Percentiles rank a stretch among this genome's conserved stretches.
Conservation (phyloP, 352 stramenopile genomes). For the Ochromonadaceae sp. region DNA sequence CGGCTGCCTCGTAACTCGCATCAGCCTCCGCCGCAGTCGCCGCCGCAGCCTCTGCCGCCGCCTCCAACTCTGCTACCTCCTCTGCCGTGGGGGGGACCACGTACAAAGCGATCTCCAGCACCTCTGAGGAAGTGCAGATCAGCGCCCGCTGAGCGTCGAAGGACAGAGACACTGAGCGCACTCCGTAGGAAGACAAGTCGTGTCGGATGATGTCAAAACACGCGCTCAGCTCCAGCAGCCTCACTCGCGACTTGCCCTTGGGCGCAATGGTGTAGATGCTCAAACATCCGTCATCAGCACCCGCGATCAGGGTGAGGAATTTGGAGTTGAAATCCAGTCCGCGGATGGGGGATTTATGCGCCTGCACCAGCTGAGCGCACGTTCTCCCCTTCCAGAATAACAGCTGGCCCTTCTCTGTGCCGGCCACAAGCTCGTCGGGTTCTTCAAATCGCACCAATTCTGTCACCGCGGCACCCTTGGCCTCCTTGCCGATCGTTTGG, state of each 20-base stretch:
- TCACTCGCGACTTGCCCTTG: not conserved
- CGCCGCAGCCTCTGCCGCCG: not conserved
- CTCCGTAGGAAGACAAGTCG: not conserved
- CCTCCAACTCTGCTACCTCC: not conserved
- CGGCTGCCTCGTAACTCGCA: no score
- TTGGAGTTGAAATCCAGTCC: not conserved
- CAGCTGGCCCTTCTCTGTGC: not conserved
- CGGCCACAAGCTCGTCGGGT: not conserved
- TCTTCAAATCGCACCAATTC: not conserved
- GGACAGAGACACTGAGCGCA: not conserved
- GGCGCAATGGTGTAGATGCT: not conserved
- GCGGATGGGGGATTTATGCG: not conserved
- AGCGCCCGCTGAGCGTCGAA: not conserved
- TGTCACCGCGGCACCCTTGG: not conserved
- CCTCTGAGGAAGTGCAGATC: no score
- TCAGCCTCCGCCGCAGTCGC: not conserved
- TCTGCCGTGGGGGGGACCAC: not conserved
- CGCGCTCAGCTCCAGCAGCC: not conserved
- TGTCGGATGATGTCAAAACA: not conserved
- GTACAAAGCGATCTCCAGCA: no score
- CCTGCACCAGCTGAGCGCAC: not conserved
- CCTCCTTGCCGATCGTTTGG: not conserved
- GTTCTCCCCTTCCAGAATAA: constrained; percentile 3
- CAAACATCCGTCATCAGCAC: not conserved
- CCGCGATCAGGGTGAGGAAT: not conserved